A percentile compares a stretch with the other conserved stretches of the same genome.
These are phyloP conservation scores for Colletotrichum melonis DNA, from an alignment of 2,329 filamentous ascomycete species.

Conservation along the genomic window DNA sequence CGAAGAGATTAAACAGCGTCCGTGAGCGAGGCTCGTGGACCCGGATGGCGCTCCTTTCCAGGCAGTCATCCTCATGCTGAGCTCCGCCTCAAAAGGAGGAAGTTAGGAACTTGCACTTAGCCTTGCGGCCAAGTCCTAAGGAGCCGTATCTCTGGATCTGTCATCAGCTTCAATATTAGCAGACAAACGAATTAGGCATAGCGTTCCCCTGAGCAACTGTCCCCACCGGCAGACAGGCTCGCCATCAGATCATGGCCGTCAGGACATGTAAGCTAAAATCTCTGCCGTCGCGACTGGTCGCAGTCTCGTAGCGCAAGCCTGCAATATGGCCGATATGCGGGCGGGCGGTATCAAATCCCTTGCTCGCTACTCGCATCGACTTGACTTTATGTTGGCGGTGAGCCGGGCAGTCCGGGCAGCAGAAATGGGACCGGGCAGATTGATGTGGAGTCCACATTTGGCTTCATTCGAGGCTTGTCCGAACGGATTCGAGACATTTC, in stretches of 20 bases:
- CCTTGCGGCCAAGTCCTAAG: background rate
- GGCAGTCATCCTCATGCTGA: background rate
- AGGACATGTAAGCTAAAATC: constrained; percentile 19
- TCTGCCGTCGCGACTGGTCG: constrained; percentile 8
- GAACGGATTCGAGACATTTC: background rate
- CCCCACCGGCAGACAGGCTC: background rate
- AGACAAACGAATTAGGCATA: constrained; percentile 20
- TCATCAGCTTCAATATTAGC: background rate
- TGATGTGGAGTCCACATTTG: constrained; percentile 1
- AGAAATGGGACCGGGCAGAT: constrained; percentile 1
- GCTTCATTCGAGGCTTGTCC: constrained; percentile 10
- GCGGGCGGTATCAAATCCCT: background rate
- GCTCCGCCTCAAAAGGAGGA: background rate
- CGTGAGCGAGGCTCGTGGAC: constrained; percentile 27
- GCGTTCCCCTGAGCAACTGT: background rate
- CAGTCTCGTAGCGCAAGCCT: background rate
- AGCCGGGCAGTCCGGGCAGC: constrained; percentile 23
- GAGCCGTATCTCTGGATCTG: background rate
- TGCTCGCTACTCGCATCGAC: background rate
- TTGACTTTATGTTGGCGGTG: constrained; percentile 9
- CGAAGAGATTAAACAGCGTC: constrained; percentile 23
- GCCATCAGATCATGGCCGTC: constrained; percentile 24
- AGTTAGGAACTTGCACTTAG: background rate
- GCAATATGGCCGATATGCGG: constrained; percentile 11
- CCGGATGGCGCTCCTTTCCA: constrained; percentile 9